Base-by-base conservation (phyloP, 1,284 basidiomycete genomes). In the Macrocystidia cucumis region DNA sequence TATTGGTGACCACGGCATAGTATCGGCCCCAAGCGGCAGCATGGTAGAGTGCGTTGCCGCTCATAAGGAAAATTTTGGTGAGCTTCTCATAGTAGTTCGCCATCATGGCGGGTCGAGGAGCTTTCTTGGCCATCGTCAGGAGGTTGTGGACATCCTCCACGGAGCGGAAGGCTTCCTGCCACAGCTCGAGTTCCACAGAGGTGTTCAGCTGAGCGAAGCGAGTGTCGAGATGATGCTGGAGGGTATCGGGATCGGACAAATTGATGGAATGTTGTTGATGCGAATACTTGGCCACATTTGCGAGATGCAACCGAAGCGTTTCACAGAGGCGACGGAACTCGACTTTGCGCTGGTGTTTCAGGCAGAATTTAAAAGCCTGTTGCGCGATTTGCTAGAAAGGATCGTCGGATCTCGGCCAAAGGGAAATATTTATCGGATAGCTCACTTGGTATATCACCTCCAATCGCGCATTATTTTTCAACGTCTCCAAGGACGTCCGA, bases 71-170 rank as follows among this genome's bases (percentile, higher is more conserved):
- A 52, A 98, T 97, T 51, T 87, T 85, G 29, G 92, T 91, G 44
- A 98, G 79, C 66, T 98, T 98, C 61, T 98, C 93, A 65, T 98
- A 98, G 65, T 98, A 98, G 59, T 91, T 92, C 43, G 92, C 92
- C 95, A 98, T 98, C 91, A 98, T 97, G 5, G 83, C 74, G 0
- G 91, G 90, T 26, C 88, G 80, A 4, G 91, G 89, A 0, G 84
- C 78, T 62, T 93, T 93, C 62, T 96, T 96, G 20, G 88, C 78
- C 76, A 92, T 82, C 17, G 83, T 90, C 47, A 98, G 78, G 31
- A 99, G 74, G 52, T 92, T 93, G 67, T 98, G 95, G 27, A 98
- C 90, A 59, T 99, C 96, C 60, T 98, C 95, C 42, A 98, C 91
- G 29, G 91, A 92, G 42, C 96, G 87, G 78, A 98, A 99, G 3